Evolutionary conservation across 306 rosid genomes (phyloP).

Genomic region (Cicer chorassanicum): DNA sequence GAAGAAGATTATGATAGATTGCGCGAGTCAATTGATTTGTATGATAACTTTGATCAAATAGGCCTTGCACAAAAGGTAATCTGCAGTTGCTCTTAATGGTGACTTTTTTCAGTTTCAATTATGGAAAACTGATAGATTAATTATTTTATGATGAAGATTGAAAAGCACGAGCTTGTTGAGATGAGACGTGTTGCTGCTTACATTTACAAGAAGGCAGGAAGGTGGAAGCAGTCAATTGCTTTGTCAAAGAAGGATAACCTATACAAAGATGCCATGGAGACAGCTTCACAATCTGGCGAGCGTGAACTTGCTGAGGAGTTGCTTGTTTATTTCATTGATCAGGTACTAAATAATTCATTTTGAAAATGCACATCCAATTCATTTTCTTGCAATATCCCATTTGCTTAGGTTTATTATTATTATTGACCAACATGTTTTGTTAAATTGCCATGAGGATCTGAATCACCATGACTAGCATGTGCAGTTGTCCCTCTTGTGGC

Average conservation of each 20-base stretch:
- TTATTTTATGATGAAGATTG: slow-evolving; percentile 67
- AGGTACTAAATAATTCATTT: slow-evolving; percentile 55
- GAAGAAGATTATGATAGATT: slow-evolving; percentile 98
- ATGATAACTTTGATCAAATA: slow-evolving; percentile 97
- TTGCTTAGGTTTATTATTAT: slow-evolving; percentile 24
- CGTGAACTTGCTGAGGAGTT: slow-evolving; percentile 99
- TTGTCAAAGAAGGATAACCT: slow-evolving; percentile 99
- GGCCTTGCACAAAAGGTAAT: slow-evolving; percentile 98
- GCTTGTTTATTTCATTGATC: slow-evolving; percentile 95
- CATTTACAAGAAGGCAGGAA: slow-evolving; percentile 96
- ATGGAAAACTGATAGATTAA: slow-evolving; percentile 44
- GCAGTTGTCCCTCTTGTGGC: slow-evolving; percentile 8
- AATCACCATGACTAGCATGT: slow-evolving; percentile 1
- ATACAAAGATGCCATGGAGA: slow-evolving; percentile 99
- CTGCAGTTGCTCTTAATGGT: slow-evolving; percentile 34
- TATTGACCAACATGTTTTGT: slow-evolving; percentile 19
- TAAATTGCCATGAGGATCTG: slow-evolving; percentile 3
- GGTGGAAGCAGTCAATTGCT: slow-evolving; percentile 99
- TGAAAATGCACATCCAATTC: slow-evolving; percentile 29
- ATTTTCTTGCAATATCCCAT: slow-evolving; percentile 33
- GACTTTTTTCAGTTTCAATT: slow-evolving; percentile 38
- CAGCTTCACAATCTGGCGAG: slow-evolving; percentile 98
- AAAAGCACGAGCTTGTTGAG: slow-evolving; percentile 97
- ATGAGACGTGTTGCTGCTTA: slow-evolving; percentile 99
- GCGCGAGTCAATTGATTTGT: slow-evolving; percentile 97